Percentiles rank a stretch among this genome's conserved stretches.
phyloP scores from a whole-genome alignment of 2,329 filamentous ascomycete species.

The Penicillium sp. region DNA sequence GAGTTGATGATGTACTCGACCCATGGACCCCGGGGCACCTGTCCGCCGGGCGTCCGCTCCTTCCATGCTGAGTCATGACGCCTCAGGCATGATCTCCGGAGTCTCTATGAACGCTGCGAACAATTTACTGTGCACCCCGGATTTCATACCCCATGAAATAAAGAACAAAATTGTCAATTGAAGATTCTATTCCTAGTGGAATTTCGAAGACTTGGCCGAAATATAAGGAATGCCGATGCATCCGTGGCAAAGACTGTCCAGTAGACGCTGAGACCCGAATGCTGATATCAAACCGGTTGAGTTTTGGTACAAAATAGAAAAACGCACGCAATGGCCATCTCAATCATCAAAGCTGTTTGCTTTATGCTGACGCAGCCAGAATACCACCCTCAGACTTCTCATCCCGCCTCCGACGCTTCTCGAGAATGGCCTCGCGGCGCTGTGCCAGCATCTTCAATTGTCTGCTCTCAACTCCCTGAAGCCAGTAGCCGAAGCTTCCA shows the following conservation, averaged over 20 bases:
- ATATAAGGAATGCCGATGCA: conserved; percentile 3
- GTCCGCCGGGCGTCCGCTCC: conserved; percentile 17
- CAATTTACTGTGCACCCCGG: conserved; percentile 4
- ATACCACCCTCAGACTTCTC: conserved; percentile 39
- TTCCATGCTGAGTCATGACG: conserved; percentile 17
- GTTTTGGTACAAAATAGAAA: conserved; percentile 34
- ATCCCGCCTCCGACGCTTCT: conserved; percentile 80
- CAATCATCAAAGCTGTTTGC: conserved; percentile 13
- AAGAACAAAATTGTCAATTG: neutral
- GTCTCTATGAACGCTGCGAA: conserved; percentile 6
- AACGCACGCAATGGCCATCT: conserved; percentile 19
- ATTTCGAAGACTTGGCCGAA: neutral
- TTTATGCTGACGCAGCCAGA: conserved; percentile 39
- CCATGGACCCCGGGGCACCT: conserved; percentile 20
- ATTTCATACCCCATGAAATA: neutral
- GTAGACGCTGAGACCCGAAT: conserved; percentile 11
- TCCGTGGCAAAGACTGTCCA: conserved; percentile 1
- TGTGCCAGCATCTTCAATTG: conserved; percentile 74
- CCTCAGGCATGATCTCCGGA: conserved; percentile 3
- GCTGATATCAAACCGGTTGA: conserved; percentile 29
- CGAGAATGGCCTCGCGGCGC: conserved; percentile 74
- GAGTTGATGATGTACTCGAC: conserved; percentile 28
- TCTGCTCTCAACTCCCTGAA: conserved; percentile 80
- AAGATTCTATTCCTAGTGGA: neutral
- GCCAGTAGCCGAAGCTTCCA: conserved; percentile 94